Percentiles rank a stretch among this genome's conserved stretches.
phyloP scores from a whole-genome alignment of 2,329 filamentous ascomycete species.

The Dactylonectria estremocensis region DNA sequence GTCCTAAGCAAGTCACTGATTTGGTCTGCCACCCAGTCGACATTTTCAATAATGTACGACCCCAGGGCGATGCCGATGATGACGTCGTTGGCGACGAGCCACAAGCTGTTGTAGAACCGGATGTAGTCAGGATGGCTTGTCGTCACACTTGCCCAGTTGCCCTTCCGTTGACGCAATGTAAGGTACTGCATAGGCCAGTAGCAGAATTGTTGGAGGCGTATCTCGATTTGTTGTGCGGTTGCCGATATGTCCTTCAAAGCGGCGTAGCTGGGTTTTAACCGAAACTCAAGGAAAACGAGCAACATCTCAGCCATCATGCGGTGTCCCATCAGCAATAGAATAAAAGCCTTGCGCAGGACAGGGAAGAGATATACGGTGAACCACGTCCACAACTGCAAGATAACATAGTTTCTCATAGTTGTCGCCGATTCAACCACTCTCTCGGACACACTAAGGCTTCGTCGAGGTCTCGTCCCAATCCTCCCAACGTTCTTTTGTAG shows the following conservation, averaged over 20 bases:
- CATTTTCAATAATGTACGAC: slow-evolving; percentile 97
- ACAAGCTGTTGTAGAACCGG: slow-evolving; percentile 97
- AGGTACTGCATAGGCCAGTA: slow-evolving; percentile 99
- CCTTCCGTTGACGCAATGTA: slow-evolving; percentile 89
- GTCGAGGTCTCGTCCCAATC: slow-evolving; percentile 84
- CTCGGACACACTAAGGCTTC: slow-evolving; percentile 93
- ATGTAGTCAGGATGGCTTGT: slow-evolving; percentile 98
- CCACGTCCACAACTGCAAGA: slow-evolving; percentile 78
- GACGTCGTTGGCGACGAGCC: slow-evolving; percentile 98
- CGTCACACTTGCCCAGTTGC: slow-evolving; percentile 95
- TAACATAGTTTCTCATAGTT: slow-evolving; percentile 83
- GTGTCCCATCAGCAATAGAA: slow-evolving; percentile 84
- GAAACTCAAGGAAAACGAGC: slow-evolving; percentile 87
- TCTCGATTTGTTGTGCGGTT: slow-evolving; percentile 97
- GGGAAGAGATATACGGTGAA: slow-evolving; percentile 85
- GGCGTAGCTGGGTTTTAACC: slow-evolving; percentile 81
- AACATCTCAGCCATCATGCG: slow-evolving; percentile 86
- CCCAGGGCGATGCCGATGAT: slow-evolving; percentile 98
- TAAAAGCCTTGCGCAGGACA: slow-evolving; percentile 79
- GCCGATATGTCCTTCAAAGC: slow-evolving; percentile 96
- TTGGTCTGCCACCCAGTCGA: slow-evolving; percentile 84
- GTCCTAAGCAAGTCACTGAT: slow-evolving; percentile 82
- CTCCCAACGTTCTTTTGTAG: slow-evolving; percentile 92
- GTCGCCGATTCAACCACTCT: slow-evolving; percentile 94
- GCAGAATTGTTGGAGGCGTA: slow-evolving; percentile 96